Conservation (phyloP, 2,329 filamentous ascomycete genomes). For the Xylaria sp. region DNA sequence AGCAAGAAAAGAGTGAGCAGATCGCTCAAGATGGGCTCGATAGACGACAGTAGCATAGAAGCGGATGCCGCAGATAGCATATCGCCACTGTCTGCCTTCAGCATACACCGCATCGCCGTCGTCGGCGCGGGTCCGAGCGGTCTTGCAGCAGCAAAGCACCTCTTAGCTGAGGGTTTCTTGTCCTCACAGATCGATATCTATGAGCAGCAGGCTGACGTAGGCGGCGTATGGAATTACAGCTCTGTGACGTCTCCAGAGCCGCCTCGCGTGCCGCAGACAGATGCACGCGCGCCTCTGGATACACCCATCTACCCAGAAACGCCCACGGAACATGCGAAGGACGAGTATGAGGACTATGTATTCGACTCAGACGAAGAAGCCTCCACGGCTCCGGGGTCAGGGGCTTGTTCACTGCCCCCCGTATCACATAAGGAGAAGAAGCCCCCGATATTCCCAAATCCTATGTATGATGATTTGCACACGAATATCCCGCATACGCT, state of each 20-base stretch:
- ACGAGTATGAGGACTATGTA: conserved; percentile 32
- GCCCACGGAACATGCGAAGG: conserved; percentile 36
- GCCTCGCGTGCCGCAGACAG: conserved; percentile 74
- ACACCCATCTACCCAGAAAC: conserved; percentile 64
- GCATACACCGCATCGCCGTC: conserved; percentile 74
- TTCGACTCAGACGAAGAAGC: conserved; percentile 40
- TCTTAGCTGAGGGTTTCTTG: conserved; percentile 70
- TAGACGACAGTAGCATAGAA: conserved; percentile 18
- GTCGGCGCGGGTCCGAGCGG: conserved; percentile 87
- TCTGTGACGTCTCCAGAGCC: conserved; percentile 54
- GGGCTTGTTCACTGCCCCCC: conserved; percentile 32
- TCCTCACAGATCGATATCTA: conserved; percentile 80
- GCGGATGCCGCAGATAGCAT: not conserved
- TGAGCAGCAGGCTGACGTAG: conserved; percentile 81
- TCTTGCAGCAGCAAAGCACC: conserved; percentile 81
- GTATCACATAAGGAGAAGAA: conserved; percentile 29
- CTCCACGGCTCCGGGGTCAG: conserved; percentile 36
- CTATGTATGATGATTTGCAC: conserved; percentile 84
- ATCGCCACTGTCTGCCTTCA: conserved; percentile 51
- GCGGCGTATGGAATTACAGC: conserved; percentile 89
- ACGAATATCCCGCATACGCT: conserved; percentile 86
- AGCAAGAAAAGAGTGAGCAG: not conserved
- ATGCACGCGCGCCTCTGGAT: conserved; percentile 70
- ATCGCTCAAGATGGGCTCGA: conserved; percentile 39
- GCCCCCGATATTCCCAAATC: conserved; percentile 77